Base-by-base conservation (phyloP, 768 basidiomycete species). In the Hirschioporus abietinus region DNA sequence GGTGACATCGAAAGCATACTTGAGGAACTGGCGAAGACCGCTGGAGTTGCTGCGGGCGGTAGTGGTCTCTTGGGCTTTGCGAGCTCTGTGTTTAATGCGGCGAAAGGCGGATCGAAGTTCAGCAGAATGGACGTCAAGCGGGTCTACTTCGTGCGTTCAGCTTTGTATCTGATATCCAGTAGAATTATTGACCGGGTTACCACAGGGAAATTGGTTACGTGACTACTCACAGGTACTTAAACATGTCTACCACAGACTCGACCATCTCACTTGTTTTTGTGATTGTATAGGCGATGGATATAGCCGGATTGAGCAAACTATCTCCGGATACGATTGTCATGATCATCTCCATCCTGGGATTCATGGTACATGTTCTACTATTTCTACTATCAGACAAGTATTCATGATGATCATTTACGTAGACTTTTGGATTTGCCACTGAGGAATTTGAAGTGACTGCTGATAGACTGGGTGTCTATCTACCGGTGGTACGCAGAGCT, bases 1-100 rank as follows among this genome's bases (percentile, higher is more conserved):
- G 88, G 89, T 17, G 90, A 92, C 72, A 90, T 91, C 63, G 89
- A 91, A 77, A 84, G 85, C 71, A 81, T 88, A 68, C 82, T 91
- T 27, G 81, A 83, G 36, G 81, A 80, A n/a, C 76, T 89, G 7
- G 81, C 82, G 64, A 90, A 89, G 73, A 79, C 80, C 52, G 84
- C 80, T 10, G 84, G 85, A 18, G 77, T 78, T 65, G 77, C 75
- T 27, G 79, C 78, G 15, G 78, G 77, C 15, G 71, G 71, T 17
- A 81, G 78, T 35, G 78, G 86, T 42, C 76, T 89, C 65, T 72
- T 90, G 23, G 80, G 81, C 5, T 78, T 87, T 65, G 85, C 86
- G 0, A 76, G 78, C 9, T 81, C 80, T 6, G 71, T 87, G 27
- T 64, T 85, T 57, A 74, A 79, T 59, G 73, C 77, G 24, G 84